A percentile compares a stretch with the other conserved stretches of the same genome.
These are phyloP conservation scores for Trypanosomatidae sp. DNA, from an alignment of 208 protist species.

Conservation along the genomic window DNA sequence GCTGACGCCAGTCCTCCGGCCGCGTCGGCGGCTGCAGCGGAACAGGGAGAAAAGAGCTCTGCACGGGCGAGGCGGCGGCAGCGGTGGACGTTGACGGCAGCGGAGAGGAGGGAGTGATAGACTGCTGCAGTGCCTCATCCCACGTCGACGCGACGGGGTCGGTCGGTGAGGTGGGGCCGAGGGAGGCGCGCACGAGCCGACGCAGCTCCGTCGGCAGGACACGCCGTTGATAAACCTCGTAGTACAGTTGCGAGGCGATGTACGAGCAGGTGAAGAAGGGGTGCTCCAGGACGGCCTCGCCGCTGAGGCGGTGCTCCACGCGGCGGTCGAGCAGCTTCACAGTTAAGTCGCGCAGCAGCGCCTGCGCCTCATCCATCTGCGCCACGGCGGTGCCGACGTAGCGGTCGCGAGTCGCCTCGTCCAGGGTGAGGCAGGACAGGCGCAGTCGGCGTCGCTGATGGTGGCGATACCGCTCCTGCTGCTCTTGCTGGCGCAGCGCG, in stretches of 20 bases:
- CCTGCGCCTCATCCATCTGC: constrained; percentile 62
- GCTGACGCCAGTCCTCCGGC: constrained; percentile 62
- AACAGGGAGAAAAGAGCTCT: background rate
- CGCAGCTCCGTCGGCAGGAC: constrained; percentile 10
- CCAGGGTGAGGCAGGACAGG: constrained; percentile 35
- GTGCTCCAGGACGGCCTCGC: constrained; percentile 74
- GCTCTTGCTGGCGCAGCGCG: constrained; percentile 23
- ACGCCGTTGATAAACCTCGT: constrained; percentile 36
- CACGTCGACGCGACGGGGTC: constrained; percentile 1
- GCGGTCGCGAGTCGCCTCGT: constrained; percentile 26
- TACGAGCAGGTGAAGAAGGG: constrained; percentile 87
- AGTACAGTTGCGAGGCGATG: constrained; percentile 77
- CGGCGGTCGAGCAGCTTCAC: constrained; percentile 55
- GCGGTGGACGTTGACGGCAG: background rate
- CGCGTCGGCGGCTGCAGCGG: constrained; percentile 26
- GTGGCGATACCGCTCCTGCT: constrained; percentile 14
- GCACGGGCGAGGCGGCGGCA: background rate
- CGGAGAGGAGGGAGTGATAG: background rate
- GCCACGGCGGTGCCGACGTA: constrained; percentile 38
- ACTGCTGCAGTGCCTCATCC: constrained; percentile 4
- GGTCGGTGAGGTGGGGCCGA: constrained; percentile 2
- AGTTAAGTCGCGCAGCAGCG: constrained; percentile 66
- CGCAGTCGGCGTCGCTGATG: constrained; percentile 17
- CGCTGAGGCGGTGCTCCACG: constrained; percentile 58
- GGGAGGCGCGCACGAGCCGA: background rate